Evolutionary conservation across 768 basidiomycete genomes (phyloP).

Genomic region (Infundibulicybe gibba): DNA sequence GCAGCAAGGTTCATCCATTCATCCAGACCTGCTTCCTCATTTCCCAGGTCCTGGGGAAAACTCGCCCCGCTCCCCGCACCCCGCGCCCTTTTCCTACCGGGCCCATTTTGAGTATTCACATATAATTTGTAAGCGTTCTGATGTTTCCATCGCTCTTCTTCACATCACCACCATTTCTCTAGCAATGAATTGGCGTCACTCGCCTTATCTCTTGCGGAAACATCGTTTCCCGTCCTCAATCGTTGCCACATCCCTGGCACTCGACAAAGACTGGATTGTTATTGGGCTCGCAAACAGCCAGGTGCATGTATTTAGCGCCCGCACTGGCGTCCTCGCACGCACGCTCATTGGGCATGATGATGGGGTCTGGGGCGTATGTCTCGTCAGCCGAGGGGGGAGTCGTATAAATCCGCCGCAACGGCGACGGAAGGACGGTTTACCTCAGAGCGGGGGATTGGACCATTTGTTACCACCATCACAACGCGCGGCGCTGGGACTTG

Average conservation of each 20-base stretch:
- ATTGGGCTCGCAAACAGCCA: slow-evolving; percentile 84
- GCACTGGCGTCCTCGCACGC: slow-evolving; percentile 69
- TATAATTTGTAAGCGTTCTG: slow-evolving; percentile 52
- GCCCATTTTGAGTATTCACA: slow-evolving; percentile 72
- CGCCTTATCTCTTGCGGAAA: slow-evolving; percentile 65
- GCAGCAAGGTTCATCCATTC: neutral
- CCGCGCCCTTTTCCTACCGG: slow-evolving; percentile 51
- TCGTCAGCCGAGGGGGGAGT: slow-evolving; percentile 65
- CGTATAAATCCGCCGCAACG: neutral
- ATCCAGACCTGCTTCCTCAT: too few relatives aligned
- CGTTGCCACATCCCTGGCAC: slow-evolving; percentile 83
- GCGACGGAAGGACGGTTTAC: too few relatives aligned
- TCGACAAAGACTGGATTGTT: slow-evolving; percentile 82
- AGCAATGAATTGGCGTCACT: slow-evolving; percentile 82
- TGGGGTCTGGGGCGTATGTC: slow-evolving; percentile 91
- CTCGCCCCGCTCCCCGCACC: neutral
- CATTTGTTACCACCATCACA: slow-evolving; percentile 3
- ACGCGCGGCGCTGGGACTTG: neutral
- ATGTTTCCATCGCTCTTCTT: slow-evolving; percentile 1
- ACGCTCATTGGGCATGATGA: slow-evolving; percentile 81
- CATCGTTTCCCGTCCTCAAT: slow-evolving; percentile 58
- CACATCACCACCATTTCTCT: neutral
- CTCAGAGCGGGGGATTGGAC: slow-evolving; percentile 1
- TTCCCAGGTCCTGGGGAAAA: too few relatives aligned
- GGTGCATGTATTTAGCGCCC: slow-evolving; percentile 82